Evolutionary conservation across 139 green algal species (phyloP).

Genomic region (Yamagishiella unicocca): DNA sequence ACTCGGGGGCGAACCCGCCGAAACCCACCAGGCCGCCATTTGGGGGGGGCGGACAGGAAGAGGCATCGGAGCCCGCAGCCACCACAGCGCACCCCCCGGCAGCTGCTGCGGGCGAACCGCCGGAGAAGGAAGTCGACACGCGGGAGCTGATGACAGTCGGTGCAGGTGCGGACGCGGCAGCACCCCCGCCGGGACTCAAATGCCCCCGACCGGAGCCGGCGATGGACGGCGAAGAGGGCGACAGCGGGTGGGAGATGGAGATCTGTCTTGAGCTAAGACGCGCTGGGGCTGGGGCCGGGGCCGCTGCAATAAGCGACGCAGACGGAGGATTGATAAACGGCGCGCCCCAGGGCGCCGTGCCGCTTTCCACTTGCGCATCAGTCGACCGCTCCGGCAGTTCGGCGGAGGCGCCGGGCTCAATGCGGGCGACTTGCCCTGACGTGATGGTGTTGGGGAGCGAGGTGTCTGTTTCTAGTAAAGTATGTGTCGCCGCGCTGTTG

Average conservation of each 20-base stretch:
- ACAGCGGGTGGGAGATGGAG: too few relatives aligned
- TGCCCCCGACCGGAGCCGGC: too few relatives aligned
- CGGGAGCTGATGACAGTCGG: too few relatives aligned
- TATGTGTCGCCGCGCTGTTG: too few relatives aligned
- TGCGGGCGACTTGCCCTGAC: background rate
- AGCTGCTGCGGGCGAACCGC: background rate
- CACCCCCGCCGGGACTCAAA: too few relatives aligned
- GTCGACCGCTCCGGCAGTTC: background rate
- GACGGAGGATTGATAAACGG: background rate
- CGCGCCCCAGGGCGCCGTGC: too few relatives aligned
- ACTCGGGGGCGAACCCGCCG: slow-evolving; percentile 32
- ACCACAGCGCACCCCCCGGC: background rate
- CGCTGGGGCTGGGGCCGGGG: background rate
- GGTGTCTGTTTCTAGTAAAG: background rate
- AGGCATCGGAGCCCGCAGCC: background rate
- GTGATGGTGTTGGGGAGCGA: background rate
- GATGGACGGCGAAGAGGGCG: background rate
- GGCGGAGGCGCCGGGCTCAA: background rate
- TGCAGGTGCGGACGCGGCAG: too few relatives aligned
- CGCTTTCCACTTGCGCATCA: background rate
- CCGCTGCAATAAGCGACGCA: background rate
- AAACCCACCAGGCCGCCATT: too few relatives aligned
- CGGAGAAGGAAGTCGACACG: background rate
- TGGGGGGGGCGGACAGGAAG: too few relatives aligned
- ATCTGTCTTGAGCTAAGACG: background rate